Base-by-base conservation (phyloP, 306 rosid genomes). In the Trifolium subterraneum region DNA sequence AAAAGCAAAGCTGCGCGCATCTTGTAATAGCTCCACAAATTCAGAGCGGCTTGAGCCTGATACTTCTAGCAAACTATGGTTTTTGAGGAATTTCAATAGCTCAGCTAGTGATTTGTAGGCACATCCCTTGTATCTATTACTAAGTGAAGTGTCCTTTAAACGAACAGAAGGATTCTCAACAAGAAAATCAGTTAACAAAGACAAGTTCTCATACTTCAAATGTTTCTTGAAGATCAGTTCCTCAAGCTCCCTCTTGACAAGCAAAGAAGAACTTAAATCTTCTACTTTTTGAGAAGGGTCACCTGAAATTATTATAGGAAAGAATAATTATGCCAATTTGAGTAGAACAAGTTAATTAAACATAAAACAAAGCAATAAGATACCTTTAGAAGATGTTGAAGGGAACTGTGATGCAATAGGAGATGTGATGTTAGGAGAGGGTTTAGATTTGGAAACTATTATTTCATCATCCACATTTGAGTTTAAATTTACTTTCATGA, bases 11-110 rank as follows among this genome's bases (percentile, higher is more conserved):
- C 1, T 38, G 50, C 5, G 70, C 0, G 12, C 51, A 39, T 74
- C 71, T 62, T 74, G 51, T 48, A 63, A 47, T 48, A 74, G 3
- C 70, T 73, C 60, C 5, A 62, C 25, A 42, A 61, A 73, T 27
- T 73, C 48, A 42, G 48, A 10, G 36, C 9, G 78, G 47, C 7
- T n/a, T 44, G 61, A 29, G 1, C 60, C 60, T 0, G 22, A 8
- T 4, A 3, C 60, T n/a, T 61, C 48, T 15, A 61, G 19, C 22
- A 73, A 10, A 8, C 35, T 42, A 14, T 59, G 48, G 2, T 35
- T 61, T 61, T 73, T 3, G 7, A 73, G 70, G 35, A 73, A 73
- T 16, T 60, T 60, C 27, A 73, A 14, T 29, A 61, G 45, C 22
- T 73, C 47, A 33, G 63, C 64, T 11, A 70, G 18, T 3, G 2